These are phyloP conservation scores for Psilocybe cyanescens DNA, from an alignment of 768 basidiomycete genomes.

Conservation along the genomic window DNA sequence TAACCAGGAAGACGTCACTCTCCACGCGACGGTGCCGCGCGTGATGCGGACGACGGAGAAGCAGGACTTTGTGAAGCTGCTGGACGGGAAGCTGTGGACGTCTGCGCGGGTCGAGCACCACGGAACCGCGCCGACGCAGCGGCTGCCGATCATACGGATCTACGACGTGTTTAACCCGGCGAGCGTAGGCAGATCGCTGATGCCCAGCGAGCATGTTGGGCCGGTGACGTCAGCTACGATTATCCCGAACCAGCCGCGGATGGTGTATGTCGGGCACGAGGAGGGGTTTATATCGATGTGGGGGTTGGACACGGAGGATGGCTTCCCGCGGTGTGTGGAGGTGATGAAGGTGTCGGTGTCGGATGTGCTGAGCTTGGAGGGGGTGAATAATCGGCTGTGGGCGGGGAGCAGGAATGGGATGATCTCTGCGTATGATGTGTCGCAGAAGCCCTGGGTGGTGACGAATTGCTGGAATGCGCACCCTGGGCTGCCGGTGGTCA, in stretches of 20 bases:
- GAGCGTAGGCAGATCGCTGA: slow-evolving; percentile 52
- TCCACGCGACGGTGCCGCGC: slow-evolving; percentile 54
- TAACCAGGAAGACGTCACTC: slow-evolving; percentile 43
- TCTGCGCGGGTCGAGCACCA: slow-evolving; percentile 59
- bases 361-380: slow-evolving; percentile 83
- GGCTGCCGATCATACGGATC: slow-evolving; percentile 76
- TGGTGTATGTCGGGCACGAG: slow-evolving; percentile 89
- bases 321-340: slow-evolving; percentile 67
- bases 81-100: slow-evolving; percentile 86
- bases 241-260: slow-evolving; percentile 65
- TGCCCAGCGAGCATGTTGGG: slow-evolving; percentile 76
- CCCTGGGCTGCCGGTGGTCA: slow-evolving; percentile 61
- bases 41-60: slow-evolving; percentile 78
- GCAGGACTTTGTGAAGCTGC: slow-evolving; percentile 75
- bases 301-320: slow-evolving; percentile 56
- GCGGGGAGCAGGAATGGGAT: slow-evolving; percentile 82
- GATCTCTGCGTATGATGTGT: slow-evolving; percentile 82
- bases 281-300: slow-evolving; percentile 91
- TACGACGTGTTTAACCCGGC: slow-evolving; percentile 76
- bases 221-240: slow-evolving; percentile 82
- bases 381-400: slow-evolving; percentile 87
- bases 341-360: slow-evolving; percentile 81
- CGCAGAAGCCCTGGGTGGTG: slow-evolving; percentile 76
- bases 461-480: slow-evolving; percentile 92
- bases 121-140: slow-evolving; percentile 37